A percentile compares a stretch with the other conserved stretches of the same genome.
Evolutionary conservation across 148 eudicot genomes (phyloP).

Genomic region (Rhododendron molle): DNA sequence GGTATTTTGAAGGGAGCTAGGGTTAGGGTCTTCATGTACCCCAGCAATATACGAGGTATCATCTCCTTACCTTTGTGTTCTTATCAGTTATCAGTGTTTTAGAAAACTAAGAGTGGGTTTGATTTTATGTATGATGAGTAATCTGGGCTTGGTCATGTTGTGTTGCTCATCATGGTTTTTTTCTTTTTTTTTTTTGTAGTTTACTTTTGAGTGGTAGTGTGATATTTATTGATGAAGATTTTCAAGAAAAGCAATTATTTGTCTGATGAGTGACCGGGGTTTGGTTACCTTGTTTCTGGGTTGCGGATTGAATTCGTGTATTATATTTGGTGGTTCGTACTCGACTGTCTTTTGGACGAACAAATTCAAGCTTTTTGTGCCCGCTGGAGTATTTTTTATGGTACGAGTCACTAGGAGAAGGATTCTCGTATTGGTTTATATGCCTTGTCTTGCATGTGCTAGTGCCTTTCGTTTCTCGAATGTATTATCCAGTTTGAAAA

Average conservation of each 20-base stretch:
- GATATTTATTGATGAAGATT: not conserved
- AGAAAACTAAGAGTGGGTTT: not conserved
- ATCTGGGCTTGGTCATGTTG: not conserved
- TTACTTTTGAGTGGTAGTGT: not conserved
- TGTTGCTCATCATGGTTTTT: not conserved
- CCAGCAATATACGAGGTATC: slow-evolving; percentile 44
- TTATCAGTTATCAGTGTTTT: not conserved
- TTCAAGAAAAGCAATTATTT: not conserved
- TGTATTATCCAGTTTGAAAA: not conserved
- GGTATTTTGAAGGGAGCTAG: slow-evolving; percentile 32
- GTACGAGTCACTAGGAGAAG: not conserved
- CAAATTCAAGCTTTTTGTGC: not conserved
- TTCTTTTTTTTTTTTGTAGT: too few relatives aligned
- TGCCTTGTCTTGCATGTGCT: not conserved
- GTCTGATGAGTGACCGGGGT: not conserved
- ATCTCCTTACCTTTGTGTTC: not conserved
- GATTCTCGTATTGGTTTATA: not conserved
- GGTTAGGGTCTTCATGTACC: slow-evolving; percentile 51
- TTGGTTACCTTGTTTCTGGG: not conserved
- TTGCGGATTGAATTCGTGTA: not conserved
- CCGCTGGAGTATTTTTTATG: too few relatives aligned
- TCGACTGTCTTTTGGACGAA: not conserved
- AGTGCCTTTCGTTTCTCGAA: too few relatives aligned
- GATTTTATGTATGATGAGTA: not conserved
- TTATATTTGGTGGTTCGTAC: not conserved